Evolutionary conservation across 179 eudicot species (phyloP), one percentile per base, ranked within the genome.

Genomic region (Corrigiola litoralis): DNA sequence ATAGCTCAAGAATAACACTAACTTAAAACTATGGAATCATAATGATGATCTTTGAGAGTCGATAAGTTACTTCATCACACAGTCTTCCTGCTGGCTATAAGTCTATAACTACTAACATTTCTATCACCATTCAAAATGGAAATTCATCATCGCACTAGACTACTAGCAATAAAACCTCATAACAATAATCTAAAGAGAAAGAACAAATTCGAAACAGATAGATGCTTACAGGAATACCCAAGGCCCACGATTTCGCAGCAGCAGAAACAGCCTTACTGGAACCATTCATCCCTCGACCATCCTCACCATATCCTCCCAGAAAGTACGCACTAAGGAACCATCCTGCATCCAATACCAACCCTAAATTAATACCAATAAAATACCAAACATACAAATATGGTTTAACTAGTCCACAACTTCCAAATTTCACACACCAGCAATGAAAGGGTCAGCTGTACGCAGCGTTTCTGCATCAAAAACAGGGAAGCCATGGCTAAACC

Each of bases 321-420:
- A 94, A 94, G 72, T 94, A 90, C 24, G 99, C 96, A 73, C 97
- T 72, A 64, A 90, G 72, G 73, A 90, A 84, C 97, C 99, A 94
- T 27, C 99, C 99, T 94, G 74, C 79, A 75, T 37, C 53, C 57
- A 38, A 59, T 65, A 25, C 49, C 44, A 77, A n/a, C 37, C 42
- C 5, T 18, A 42, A 34, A 23, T 53, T 32, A 25, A 37, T 33
- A 25, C 23, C 21, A 57, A 66, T 6, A 33, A 3, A 52, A 23
- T 37, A 11, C 3, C 13, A 49, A 38, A 25, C 47, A 24, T 29
- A 41, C 18, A 65, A 49, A 53, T 14, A 12, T 46, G 36, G n/a
- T n/a, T n/a, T n/a, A n/a, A n/a, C n/a, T 14, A 40, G 2, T 16
- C 40, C 51, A 32, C 5, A 21, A 61, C 20, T 55, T 24, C 49